Percentiles rank a stretch among this genome's conserved stretches.
These are phyloP conservation scores for Lentinus brumalis DNA, from an alignment of 768 basidiomycete species.

Conservation along the genomic window DNA sequence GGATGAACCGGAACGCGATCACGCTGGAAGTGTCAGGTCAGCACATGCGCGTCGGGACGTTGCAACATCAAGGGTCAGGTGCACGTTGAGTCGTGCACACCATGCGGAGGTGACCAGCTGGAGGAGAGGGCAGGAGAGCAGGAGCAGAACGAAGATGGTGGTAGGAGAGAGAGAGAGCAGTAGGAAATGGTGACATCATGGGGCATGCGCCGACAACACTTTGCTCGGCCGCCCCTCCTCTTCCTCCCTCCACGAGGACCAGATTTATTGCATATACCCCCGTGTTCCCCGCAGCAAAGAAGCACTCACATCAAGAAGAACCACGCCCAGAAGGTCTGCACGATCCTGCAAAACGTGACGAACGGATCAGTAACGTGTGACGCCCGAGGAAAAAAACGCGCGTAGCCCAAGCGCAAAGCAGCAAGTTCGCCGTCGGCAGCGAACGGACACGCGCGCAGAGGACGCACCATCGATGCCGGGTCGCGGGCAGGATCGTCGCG, in stretches of 20 bases:
- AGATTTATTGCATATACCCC: background rate
- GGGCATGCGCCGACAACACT: too few relatives aligned
- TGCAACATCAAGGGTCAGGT: too few relatives aligned
- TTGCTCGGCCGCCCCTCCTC: too few relatives aligned
- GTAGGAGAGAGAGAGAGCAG: too few relatives aligned
- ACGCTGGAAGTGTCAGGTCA: slow-evolving; percentile 33
- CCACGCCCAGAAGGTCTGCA: slow-evolving; percentile 84
- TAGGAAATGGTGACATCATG: too few relatives aligned
- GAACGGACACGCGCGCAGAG: background rate
- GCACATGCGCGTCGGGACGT: background rate
- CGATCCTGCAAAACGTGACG: slow-evolving; percentile 52
- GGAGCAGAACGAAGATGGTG: too few relatives aligned
- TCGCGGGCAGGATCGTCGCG: slow-evolving; percentile 64
- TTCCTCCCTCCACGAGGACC: too few relatives aligned
- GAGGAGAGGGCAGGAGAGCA: too few relatives aligned
- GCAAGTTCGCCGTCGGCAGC: background rate
- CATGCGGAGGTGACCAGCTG: too few relatives aligned
- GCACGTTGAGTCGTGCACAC: too few relatives aligned
- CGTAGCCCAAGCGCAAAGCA: background rate
- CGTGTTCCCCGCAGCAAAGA: background rate
- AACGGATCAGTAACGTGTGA: slow-evolving; percentile 8
- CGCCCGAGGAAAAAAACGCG: background rate
- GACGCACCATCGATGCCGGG: slow-evolving; percentile 73
- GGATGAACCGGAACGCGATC: slow-evolving; percentile 85
- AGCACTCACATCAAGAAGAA: slow-evolving; percentile 66